phyloP scores from a whole-genome alignment of 2,329 filamentous ascomycete genomes.

The Lachnellula occidentalis region DNA sequence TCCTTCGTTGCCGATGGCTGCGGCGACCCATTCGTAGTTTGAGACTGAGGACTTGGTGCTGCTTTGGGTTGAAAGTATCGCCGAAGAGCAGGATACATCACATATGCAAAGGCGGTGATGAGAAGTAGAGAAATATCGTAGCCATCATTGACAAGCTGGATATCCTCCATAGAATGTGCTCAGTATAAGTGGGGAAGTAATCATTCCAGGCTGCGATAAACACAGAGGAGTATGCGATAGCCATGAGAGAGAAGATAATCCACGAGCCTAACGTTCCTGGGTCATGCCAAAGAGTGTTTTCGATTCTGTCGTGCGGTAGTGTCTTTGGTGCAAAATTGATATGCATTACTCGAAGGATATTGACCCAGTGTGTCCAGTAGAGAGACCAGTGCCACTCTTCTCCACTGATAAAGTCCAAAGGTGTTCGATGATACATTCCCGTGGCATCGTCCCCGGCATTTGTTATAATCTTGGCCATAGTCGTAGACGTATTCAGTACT shows the following conservation, averaged over 20 bases:
- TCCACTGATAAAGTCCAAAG: conserved; percentile 31
- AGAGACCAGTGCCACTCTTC: conserved; percentile 14
- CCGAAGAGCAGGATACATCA: background rate
- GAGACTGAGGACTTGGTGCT: background rate
- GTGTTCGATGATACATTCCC: conserved; percentile 28
- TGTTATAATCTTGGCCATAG: conserved; percentile 17
- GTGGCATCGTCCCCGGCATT: conserved; percentile 8
- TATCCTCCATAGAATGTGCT: conserved; percentile 6
- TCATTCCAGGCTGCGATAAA: conserved; percentile 9
- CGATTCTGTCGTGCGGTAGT: conserved; percentile 5
- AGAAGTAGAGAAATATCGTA: conserved; percentile 1
- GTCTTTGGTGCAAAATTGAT: conserved; percentile 8
- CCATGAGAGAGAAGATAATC: background rate
- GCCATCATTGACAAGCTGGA: background rate
- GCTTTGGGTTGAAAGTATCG: background rate
- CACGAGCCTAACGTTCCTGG: background rate
- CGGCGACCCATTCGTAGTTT: too few relatives aligned
- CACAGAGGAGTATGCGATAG: conserved; percentile 1
- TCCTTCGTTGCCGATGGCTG: too few relatives aligned
- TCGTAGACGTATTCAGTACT: conserved; percentile 3
- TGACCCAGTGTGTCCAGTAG: conserved; percentile 15
- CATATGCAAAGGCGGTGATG: conserved; percentile 4
- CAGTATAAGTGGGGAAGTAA: conserved; percentile 3
- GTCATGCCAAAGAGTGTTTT: conserved; percentile 6
- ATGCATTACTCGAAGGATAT: conserved; percentile 13